These are phyloP conservation scores for Pichia deserticola DNA, from an alignment of 805 yeast species.

Conservation along the genomic window DNA sequence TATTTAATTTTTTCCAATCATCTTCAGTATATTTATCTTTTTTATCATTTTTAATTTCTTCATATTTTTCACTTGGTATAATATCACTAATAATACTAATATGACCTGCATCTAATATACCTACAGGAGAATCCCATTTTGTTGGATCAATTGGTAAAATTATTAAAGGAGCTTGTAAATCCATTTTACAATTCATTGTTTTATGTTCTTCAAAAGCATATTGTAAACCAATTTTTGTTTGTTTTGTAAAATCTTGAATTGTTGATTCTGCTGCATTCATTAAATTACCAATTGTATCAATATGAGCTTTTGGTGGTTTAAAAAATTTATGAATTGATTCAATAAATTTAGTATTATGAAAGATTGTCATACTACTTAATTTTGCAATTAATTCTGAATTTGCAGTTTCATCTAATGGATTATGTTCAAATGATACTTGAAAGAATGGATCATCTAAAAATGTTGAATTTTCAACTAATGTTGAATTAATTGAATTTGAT, in stretches of 20 bases:
- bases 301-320: slow-evolving; percentile 77
- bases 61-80: slow-evolving; percentile 60
- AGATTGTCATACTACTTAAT: slow-evolving; percentile 80
- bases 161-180: slow-evolving; percentile 88
- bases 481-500: slow-evolving; percentile 6
- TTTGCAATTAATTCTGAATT: slow-evolving; percentile 71
- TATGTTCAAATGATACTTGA: slow-evolving; percentile 71
- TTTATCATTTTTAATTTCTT: slow-evolving; percentile 58
- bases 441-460: slow-evolving; percentile 51
- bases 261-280: slow-evolving; percentile 94
- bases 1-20: slow-evolving; percentile 71
- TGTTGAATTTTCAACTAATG: neutral
- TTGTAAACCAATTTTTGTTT: slow-evolving; percentile 86
- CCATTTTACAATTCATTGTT: slow-evolving; percentile 76
- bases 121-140: slow-evolving; percentile 79
- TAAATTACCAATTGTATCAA: slow-evolving; percentile 83
- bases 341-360: slow-evolving; percentile 77
- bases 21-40: slow-evolving; percentile 45
- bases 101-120: slow-evolving; percentile 93
- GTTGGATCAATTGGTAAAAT: slow-evolving; percentile 78
- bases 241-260: slow-evolving; percentile 81
- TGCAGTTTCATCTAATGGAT: slow-evolving; percentile 79
- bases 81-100: slow-evolving; percentile 76
- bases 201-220: slow-evolving; percentile 93
- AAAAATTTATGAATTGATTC: slow-evolving; percentile 72